phyloP scores from a whole-genome alignment of 2,329 filamentous ascomycete species.

The Talaromyces sp. region DNA sequence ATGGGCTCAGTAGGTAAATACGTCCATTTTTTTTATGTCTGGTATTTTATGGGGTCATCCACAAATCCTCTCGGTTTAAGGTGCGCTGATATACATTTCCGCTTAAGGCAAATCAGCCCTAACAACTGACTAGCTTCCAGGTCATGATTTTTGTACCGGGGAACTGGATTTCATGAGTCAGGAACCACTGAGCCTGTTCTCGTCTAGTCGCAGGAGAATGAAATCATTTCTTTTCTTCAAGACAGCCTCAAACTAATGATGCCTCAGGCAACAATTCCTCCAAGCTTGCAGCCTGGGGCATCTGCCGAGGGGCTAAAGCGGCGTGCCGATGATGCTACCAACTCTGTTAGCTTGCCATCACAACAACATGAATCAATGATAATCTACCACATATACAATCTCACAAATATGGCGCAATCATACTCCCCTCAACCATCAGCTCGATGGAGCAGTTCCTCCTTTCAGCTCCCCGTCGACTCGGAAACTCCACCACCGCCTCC shows the following conservation, averaged over 20 bases:
- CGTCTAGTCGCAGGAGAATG: neutral
- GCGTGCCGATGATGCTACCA: neutral
- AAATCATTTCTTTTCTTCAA: neutral
- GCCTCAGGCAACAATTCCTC: neutral
- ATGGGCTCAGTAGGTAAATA: too few species aligned
- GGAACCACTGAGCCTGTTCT: neutral
- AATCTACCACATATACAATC: neutral
- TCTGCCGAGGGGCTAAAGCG: neutral
- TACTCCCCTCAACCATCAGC: conserved; percentile 27
- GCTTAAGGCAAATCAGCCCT: neutral
- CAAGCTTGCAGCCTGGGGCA: neutral
- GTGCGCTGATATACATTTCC: too few species aligned
- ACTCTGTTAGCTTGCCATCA: neutral
- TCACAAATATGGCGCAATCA: conserved; percentile 17
- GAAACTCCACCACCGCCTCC: conserved; percentile 65
- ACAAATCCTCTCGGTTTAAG: too few species aligned
- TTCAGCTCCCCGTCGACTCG: conserved; percentile 39
- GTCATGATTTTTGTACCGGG: neutral
- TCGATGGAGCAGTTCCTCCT: conserved; percentile 21
- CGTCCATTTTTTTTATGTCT: too few species aligned
- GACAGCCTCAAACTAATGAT: neutral
- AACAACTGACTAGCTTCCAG: neutral
- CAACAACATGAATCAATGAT: neutral
- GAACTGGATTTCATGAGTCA: neutral
- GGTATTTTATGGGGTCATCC: too few species aligned